Evolutionary conservation across 805 yeast genomes (phyloP).

Genomic region (Kluyveromyces siamensis): DNA sequence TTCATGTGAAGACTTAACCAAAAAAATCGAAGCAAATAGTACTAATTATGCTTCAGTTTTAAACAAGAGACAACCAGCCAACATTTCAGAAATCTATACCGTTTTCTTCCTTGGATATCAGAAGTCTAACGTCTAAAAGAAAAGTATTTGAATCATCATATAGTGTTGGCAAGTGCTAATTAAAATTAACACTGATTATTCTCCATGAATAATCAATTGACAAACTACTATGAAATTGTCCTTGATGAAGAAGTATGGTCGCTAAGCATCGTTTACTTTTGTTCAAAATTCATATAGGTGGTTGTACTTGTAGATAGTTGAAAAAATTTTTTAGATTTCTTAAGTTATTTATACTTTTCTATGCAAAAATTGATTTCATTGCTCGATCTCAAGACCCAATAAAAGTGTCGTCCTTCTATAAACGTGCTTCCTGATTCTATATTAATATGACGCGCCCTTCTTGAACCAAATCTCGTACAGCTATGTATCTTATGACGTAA

Average conservation of each 20-base stretch:
- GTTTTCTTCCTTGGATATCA: constrained; percentile 25
- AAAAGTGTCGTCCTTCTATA: background rate
- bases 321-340: too few relatives aligned
- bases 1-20: too few relatives aligned
- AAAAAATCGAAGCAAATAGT: too few relatives aligned
- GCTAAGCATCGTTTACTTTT: too few relatives aligned
- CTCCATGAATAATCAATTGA: background rate
- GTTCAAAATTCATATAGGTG: too few relatives aligned
- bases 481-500: constrained; percentile 63
- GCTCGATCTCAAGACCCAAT: too few relatives aligned
- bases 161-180: background rate
- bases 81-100: constrained; percentile 19
- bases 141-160: constrained; percentile 25
- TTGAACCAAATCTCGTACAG: constrained; percentile 33
- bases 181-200: constrained; percentile 2
- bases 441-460: constrained; percentile 37
- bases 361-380: background rate
- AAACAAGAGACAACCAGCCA: background rate
- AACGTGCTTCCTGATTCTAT: constrained; percentile 11
- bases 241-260: too few relatives aligned
- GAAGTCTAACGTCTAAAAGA: constrained; percentile 32
- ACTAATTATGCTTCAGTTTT: too few relatives aligned
- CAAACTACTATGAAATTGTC: background rate
- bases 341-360: too few relatives aligned
- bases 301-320: too few relatives aligned